Base-by-base conservation (phyloP, 768 basidiomycete species). In the Trametes maxima region DNA sequence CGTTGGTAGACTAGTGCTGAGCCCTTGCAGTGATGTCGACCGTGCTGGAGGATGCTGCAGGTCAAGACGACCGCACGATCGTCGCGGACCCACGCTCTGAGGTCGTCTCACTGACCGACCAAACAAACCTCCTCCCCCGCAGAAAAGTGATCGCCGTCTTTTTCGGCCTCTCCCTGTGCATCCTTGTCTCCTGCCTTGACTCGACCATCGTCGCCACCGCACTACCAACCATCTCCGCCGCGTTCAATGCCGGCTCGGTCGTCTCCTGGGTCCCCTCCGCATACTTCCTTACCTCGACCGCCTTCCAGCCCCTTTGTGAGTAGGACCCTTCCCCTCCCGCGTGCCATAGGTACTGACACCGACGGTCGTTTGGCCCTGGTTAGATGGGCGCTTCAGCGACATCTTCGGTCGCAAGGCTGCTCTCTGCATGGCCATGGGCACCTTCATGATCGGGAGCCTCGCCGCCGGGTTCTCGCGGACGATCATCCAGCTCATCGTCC, bases 141-240 rank as follows among this genome's bases (percentile, higher is more conserved):
- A 80, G 76, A 58, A 60, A 86, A 70, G 77, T 90, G 44, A 71
- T 90, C 4, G 75, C 82, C 12, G 82, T 89, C 6, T 88, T 90
- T 67, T 68, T 79, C 1, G 83, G 88, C 6, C 77, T 90, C 13
- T 77, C 84, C 0, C 73, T 85, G 0, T 89, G 87, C 47, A 79
- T 85, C 12, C 77, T 86, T 46, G 83, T 87, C 47, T 82, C 86
- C 5, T 76, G 84, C 0, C 74, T 89, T 0, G 89, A 91, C 69
- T 86, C 88, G 12, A 89, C 89, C 8, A 86, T 90, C 49, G 84
- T 90, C 10, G 86, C 87, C 0, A 90, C 89, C 0, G 85, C 88
- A 1, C 75, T 92, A n/a, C 87, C 89, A 0, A 88, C 85, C 0
- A 84, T 92, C 48, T 85, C 88, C 4, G 67, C 79, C 21, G 79